Base-by-base conservation (phyloP, 345 rosid genomes). In the Diplotaxis tenuifolia region DNA sequence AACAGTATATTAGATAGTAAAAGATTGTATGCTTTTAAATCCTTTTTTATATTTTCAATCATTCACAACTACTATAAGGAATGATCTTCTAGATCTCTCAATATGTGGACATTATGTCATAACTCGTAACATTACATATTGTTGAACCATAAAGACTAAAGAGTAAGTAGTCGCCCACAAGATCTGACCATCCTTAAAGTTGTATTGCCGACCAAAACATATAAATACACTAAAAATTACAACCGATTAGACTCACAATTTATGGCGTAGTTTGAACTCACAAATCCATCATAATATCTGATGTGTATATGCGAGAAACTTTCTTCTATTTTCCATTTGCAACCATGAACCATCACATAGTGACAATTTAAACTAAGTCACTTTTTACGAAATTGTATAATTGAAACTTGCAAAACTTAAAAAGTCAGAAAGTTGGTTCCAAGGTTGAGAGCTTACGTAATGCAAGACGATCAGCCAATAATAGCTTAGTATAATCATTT, bases 371-470 rank as follows among this genome's bases (percentile, higher is more conserved):
- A 18, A 10, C 21, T 31, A 31, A 16, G 65, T 60, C 15, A 32
- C 15, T 60, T 60, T 45, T 32, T 19, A 32, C 20, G 6, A 29
- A 5, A 14, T 2, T 16, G 21, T 47, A 54, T 53, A 31, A 59
- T 4, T 23, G 23, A 59, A 9, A 31, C n/a, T 31, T 60, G 45
- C 15, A 31, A 60, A 59, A 31, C 64, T 59, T 29, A 1, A 29
- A 9, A 29, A 59, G 20, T 16, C 47, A 22, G 45, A 31, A 60
- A 61, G 25, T 18, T 32, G 47, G 27, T 32, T 61, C 25, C 1
- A 61, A 19, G 36, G 34, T 25, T 70, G 19, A 32, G 27, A 60
- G 57, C 65, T 70, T 58, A 70, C 56, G 73, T 45, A 42, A 69
- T 38, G 40, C 54, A 56, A 70, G 56, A 18, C 74, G 42, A 58